These are phyloP conservation scores for Euphorbia tirucalli DNA, from an alignment of 345 rosid genomes.

Conservation along the genomic window DNA sequence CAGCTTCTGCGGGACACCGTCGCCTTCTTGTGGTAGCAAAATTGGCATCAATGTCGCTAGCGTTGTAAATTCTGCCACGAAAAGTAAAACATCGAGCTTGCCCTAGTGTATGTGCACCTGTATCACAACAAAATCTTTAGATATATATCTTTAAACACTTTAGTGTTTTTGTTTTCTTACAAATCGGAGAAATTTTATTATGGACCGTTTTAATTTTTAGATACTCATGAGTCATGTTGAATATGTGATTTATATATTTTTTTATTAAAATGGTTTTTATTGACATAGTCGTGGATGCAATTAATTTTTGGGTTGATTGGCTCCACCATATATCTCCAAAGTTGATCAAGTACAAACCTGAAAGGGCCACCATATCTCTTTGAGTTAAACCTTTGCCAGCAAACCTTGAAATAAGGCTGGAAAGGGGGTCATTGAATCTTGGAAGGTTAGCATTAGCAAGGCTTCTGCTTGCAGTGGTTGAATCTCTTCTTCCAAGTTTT, in stretches of 20 bases:
- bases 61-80: conserved; percentile 7
- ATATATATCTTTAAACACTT: background rate
- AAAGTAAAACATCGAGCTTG: conserved; percentile 7
- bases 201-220: no score
- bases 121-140: background rate
- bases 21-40: conserved; percentile 9
- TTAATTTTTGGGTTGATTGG: no score
- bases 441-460: conserved; percentile 11
- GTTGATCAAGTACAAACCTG: conserved; percentile 2
- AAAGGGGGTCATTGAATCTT: background rate
- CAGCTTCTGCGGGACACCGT: background rate
- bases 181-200: no score
- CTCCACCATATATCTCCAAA: no score
- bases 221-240: no score
- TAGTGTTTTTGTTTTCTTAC: no score
- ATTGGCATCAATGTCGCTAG: conserved; percentile 3
- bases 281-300: no score
- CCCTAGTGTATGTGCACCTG: conserved; percentile 14
- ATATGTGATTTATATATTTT: no score
- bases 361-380: conserved; percentile 17
- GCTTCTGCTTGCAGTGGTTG: conserved; percentile 6
- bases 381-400: background rate
- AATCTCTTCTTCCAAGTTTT: conserved; percentile 17
- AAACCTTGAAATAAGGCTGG: background rate
- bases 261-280: no score